These are phyloP conservation scores for Epichloe festucae DNA, from an alignment of 2,329 filamentous ascomycete genomes.

Conservation along the genomic window DNA sequence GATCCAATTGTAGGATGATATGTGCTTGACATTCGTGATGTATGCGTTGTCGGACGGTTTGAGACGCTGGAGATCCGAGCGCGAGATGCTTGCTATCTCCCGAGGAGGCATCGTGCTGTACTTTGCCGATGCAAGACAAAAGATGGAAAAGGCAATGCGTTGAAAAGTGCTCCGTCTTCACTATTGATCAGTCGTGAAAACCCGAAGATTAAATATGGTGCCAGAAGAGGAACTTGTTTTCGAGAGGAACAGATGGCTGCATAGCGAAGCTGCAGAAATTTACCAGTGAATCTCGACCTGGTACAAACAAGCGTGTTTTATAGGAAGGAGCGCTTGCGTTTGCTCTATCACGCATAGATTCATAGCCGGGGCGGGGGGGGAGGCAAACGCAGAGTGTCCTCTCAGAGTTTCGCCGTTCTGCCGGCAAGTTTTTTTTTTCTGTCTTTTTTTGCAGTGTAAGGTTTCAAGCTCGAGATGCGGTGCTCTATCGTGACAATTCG, in stretches of 20 bases:
- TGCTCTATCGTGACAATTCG: no score
- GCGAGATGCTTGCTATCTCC: background rate
- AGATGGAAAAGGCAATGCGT: no score
- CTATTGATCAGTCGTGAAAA: background rate
- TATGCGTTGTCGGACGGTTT: background rate
- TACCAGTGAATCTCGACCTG: background rate
- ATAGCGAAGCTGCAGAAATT: background rate
- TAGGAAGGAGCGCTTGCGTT: background rate
- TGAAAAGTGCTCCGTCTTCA: no score
- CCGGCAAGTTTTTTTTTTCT: no score
- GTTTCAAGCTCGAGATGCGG: no score
- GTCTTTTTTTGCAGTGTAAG: no score
- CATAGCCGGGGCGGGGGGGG: no score
- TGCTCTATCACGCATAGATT: background rate
- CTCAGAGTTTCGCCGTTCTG: background rate
- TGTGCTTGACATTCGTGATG: conserved; percentile 24
- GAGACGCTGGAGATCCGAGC: background rate
- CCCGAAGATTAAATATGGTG: background rate
- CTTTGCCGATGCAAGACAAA: no score
- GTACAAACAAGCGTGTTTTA: background rate
- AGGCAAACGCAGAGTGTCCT: background rate
- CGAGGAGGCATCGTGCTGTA: background rate
- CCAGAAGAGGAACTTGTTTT: background rate
- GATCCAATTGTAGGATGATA: conserved; percentile 40
- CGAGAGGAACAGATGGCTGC: background rate